Conservation (phyloP, 2,329 filamentous ascomycete species). For the Arthrobotrys musiformis region DNA sequence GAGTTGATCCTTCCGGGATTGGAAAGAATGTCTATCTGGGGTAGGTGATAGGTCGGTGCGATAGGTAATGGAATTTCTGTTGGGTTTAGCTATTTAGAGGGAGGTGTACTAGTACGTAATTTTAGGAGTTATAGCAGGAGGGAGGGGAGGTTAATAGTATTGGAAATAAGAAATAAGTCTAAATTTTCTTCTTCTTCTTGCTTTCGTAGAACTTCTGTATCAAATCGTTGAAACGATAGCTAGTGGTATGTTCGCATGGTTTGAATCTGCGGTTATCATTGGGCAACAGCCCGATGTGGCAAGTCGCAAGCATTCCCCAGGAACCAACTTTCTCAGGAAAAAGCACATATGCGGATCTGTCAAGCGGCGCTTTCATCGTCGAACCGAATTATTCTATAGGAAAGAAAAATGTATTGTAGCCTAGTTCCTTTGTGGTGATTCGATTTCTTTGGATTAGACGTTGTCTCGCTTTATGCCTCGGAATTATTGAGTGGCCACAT, state of each 20-base stretch:
- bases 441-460: slow-evolving; percentile 30
- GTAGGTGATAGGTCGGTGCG: slow-evolving; percentile 12
- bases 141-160: slow-evolving; percentile 2
- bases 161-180: slow-evolving; percentile 25
- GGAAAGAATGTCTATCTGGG: slow-evolving; percentile 41
- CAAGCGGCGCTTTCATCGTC: slow-evolving; percentile 18
- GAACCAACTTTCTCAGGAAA: background rate
- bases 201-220: background rate
- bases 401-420: slow-evolving; percentile 43
- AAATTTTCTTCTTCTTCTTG: background rate
- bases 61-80: slow-evolving; percentile 1
- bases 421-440: slow-evolving; percentile 25
- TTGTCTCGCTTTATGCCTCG: slow-evolving; percentile 44
- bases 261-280: slow-evolving; percentile 47
- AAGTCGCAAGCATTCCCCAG: slow-evolving; percentile 44
- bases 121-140: slow-evolving; percentile 15
- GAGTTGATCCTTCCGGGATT: slow-evolving; percentile 46
- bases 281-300: slow-evolving; percentile 41
- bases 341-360: slow-evolving; percentile 16
- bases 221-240: background rate
- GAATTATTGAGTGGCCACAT: slow-evolving; percentile 43
- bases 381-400: slow-evolving; percentile 12
- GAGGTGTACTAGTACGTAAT: slow-evolving; percentile 44
- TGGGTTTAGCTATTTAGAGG: slow-evolving; percentile 16
- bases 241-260: slow-evolving; percentile 25